phyloP scores from a whole-genome alignment of 2,329 filamentous ascomycete species.

The Zopfia rhizophila region DNA sequence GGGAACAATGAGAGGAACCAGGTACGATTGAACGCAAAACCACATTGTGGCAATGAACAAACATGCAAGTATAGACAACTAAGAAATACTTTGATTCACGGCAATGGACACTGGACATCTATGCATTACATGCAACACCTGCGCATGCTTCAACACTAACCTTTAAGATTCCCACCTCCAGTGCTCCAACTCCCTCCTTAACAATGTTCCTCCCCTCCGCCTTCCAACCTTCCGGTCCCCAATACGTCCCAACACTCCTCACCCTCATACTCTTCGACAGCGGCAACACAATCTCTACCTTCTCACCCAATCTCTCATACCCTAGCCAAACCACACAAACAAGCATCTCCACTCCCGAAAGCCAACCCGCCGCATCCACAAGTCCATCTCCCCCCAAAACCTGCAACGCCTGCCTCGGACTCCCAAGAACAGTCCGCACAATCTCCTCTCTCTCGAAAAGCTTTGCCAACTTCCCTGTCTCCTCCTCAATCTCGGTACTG shows the following conservation, averaged over 20 bases:
- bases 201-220: constrained; percentile 11
- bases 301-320: constrained; percentile 29
- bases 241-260: constrained; percentile 15
- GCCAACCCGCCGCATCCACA: constrained; percentile 58
- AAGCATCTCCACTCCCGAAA: constrained; percentile 46
- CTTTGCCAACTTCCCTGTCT: constrained; percentile 53
- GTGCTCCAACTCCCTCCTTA: constrained; percentile 13
- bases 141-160: too few relatives aligned
- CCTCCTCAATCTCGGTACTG: constrained; percentile 40
- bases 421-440: constrained; percentile 51
- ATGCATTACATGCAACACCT: too few relatives aligned
- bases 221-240: constrained; percentile 27
- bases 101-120: too few relatives aligned
- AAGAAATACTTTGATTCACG: too few relatives aligned
- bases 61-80: too few relatives aligned
- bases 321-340: constrained; percentile 53
- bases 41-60: too few relatives aligned
- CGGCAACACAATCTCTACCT: constrained; percentile 27
- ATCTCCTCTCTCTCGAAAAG: constrained; percentile 49
- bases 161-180: constrained; percentile 22
- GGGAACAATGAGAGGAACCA: too few relatives aligned
- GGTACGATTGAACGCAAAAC: too few relatives aligned
- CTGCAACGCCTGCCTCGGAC: constrained; percentile 34
- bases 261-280: constrained; percentile 2
- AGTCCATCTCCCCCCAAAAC: constrained; percentile 14